A percentile compares a stretch with the other conserved stretches of the same genome.
phyloP scores from a whole-genome alignment of 805 yeast species.

The Candida fluviatilis region DNA sequence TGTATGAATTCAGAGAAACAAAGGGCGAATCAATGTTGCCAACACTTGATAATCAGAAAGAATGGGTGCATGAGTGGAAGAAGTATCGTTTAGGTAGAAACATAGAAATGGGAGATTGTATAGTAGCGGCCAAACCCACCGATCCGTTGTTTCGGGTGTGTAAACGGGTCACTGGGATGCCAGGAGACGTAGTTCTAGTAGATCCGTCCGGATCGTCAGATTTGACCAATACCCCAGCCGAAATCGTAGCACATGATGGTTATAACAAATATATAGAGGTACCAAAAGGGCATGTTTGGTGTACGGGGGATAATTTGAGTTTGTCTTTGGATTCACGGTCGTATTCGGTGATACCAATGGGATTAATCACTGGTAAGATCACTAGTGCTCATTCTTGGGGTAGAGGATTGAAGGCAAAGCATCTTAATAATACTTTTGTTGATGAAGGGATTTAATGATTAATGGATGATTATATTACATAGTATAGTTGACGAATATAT shows the following conservation, averaged over 20 bases:
- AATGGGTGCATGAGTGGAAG: conserved; percentile 76
- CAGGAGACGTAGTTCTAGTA: conserved; percentile 78
- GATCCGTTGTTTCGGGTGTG: conserved; percentile 84
- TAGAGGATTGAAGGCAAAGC: conserved; percentile 48
- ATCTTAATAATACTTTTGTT: conserved; percentile 48
- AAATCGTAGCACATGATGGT: conserved; percentile 31
- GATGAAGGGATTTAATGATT: conserved; percentile 17
- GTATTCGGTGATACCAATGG: conserved; percentile 89
- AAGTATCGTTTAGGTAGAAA: conserved; percentile 57
- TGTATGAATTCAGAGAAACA: conserved; percentile 76
- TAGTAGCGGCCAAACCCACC: conserved; percentile 87
- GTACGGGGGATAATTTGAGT: conserved; percentile 89
- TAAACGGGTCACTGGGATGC: conserved; percentile 92
- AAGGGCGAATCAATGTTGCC: conserved; percentile 96
- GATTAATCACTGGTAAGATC: conserved; percentile 80
- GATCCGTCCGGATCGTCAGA: conserved; percentile 69
- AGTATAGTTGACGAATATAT: background rate
- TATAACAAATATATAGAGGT: conserved; percentile 62
- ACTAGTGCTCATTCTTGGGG: conserved; percentile 59
- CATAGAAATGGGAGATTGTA: conserved; percentile 77
- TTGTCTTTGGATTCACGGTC: conserved; percentile 87
- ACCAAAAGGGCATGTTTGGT: conserved; percentile 96
- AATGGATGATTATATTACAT: too few species aligned
- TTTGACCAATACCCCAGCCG: conserved; percentile 29
- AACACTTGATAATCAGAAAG: conserved; percentile 68